A percentile compares a stretch with the other conserved stretches of the same genome.
These are phyloP conservation scores for Phytophthora ramorum DNA, from an alignment of 352 stramenopile genomes.

Conservation along the genomic window DNA sequence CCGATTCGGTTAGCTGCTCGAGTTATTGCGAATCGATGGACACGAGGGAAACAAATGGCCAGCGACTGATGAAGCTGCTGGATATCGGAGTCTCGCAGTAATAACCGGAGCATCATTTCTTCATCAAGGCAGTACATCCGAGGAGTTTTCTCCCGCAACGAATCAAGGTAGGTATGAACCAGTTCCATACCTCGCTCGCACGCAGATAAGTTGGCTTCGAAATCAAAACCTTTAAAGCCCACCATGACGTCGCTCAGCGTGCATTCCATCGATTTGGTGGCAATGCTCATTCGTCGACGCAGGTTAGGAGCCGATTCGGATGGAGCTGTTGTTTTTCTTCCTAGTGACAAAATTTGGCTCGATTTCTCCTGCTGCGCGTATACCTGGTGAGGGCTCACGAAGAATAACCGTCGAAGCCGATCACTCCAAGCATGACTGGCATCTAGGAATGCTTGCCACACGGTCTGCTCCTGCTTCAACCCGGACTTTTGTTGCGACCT, in stretches of 20 bases:
- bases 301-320: neutral
- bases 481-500: constrained; percentile 14
- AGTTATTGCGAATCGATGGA: constrained; percentile 41
- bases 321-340: constrained; percentile 11
- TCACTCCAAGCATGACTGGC: constrained; percentile 49
- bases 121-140: constrained; percentile 55
- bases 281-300: constrained; percentile 7
- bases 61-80: constrained; percentile 36
- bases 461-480: constrained; percentile 23
- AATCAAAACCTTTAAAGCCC: constrained; percentile 69
- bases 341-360: neutral
- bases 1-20: constrained; percentile 22
- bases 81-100: constrained; percentile 52
- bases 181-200: constrained; percentile 53
- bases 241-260: constrained; percentile 47
- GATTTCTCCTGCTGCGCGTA: constrained; percentile 10
- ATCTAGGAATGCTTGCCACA: constrained; percentile 48
- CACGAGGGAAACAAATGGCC: constrained; percentile 46
- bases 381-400: constrained; percentile 31
- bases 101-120: constrained; percentile 40
- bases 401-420: constrained; percentile 50
- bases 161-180: constrained; percentile 46
- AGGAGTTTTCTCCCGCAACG: constrained; percentile 45
- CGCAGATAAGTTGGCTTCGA: constrained; percentile 39
- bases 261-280: constrained; percentile 36